These are phyloP conservation scores for Acidomyces sp. DNA, from an alignment of 495 filamentous ascomycete genomes.

Conservation along the genomic window DNA sequence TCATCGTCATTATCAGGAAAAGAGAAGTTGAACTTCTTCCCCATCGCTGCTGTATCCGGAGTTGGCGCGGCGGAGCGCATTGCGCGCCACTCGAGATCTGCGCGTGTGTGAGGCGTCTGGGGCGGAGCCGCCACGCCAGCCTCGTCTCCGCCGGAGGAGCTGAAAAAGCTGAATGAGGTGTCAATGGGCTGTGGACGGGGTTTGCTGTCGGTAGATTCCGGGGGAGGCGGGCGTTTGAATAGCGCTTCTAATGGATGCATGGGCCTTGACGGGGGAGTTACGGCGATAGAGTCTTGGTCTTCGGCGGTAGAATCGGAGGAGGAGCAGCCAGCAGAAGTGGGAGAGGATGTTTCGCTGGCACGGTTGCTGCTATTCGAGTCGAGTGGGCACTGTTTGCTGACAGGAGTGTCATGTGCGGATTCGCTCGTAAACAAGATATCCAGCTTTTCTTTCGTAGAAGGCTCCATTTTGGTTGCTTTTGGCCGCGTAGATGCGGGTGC, in stretches of 20 bases:
- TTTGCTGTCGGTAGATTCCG: constrained; percentile 26
- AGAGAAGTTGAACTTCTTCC: constrained; percentile 35
- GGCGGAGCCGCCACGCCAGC: constrained; percentile 36
- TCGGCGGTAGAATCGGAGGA: no score
- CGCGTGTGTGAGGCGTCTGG: constrained; percentile 66
- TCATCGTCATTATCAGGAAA: constrained; percentile 21
- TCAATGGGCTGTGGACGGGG: constrained; percentile 33
- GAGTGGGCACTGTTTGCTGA: no score
- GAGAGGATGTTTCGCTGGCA: no score
- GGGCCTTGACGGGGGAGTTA: no score
- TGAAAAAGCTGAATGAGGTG: constrained; percentile 50
- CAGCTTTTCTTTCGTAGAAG: no score
- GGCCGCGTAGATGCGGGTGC: constrained; percentile 22
- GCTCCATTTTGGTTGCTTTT: constrained; percentile 19
- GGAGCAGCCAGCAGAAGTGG: no score
- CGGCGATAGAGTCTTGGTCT: no score
- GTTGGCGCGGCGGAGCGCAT: constrained; percentile 81
- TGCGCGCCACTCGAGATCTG: constrained; percentile 59
- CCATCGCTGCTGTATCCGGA: constrained; percentile 76
- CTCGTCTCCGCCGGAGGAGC: constrained; percentile 30
- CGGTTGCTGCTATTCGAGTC: no score
- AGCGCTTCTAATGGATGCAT: constrained; percentile 80
- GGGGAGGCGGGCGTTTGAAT: constrained; percentile 56
- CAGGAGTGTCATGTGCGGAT: no score
- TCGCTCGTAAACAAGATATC: no score